These are phyloP conservation scores for Chalciporus piperatus DNA, from an alignment of 768 basidiomycete species.

Conservation along the genomic window DNA sequence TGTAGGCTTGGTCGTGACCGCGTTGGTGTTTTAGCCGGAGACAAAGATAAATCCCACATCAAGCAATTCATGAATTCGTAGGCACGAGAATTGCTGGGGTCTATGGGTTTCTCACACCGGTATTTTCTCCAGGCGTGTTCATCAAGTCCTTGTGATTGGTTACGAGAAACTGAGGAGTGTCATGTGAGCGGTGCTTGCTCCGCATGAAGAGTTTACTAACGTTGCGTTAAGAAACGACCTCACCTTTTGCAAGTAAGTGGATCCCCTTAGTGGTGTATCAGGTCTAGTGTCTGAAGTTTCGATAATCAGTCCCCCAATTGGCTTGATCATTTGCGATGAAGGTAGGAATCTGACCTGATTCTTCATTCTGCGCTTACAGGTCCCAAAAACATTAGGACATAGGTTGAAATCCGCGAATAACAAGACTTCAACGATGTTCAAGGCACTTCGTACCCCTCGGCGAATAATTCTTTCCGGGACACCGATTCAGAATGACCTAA, in stretches of 20 bases:
- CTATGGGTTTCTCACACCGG: not conserved
- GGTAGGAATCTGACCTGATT: constrained; percentile 46
- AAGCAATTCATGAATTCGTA: constrained; percentile 76
- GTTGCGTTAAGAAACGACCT: constrained; percentile 46
- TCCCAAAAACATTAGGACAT: constrained; percentile 56
- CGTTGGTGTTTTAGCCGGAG: constrained; percentile 56
- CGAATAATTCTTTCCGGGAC: constrained; percentile 93
- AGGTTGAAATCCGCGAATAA: constrained; percentile 88
- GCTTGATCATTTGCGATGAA: constrained; percentile 94
- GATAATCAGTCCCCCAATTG: constrained; percentile 74
- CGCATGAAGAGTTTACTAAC: not conserved
- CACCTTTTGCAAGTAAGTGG: constrained; percentile 59
- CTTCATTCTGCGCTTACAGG: not conserved
- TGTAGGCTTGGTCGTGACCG: constrained; percentile 55
- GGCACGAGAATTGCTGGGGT: constrained; percentile 24
- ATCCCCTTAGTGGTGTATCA: not conserved
- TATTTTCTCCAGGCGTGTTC: constrained; percentile 49
- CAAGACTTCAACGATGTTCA: constrained; percentile 88
- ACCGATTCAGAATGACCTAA: constrained; percentile 93
- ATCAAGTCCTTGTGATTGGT: constrained; percentile 90
- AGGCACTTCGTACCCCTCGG: constrained; percentile 67
- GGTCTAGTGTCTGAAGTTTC: not conserved
- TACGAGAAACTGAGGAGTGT: constrained; percentile 88
- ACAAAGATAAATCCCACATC: constrained; percentile 53
- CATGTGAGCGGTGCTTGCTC: constrained; percentile 50